Percentiles rank a stretch among this genome's conserved stretches.
Conservation (phyloP, 1,139 yeast genomes). For the Hyphopichia buzzinii region DNA sequence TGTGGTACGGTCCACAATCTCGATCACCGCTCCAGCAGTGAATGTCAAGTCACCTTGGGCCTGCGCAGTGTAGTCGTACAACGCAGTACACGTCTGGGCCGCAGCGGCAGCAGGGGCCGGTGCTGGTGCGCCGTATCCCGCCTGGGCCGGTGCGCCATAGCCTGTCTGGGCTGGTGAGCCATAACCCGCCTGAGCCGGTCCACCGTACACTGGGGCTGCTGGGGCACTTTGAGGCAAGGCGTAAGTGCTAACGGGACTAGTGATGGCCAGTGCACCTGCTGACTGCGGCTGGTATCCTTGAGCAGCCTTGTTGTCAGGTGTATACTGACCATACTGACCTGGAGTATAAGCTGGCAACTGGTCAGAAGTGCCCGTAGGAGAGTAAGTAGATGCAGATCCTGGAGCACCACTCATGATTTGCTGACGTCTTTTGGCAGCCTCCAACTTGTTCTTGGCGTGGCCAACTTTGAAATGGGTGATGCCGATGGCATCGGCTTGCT, state of each 20-base stretch:
- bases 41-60: conserved; percentile 88
- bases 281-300: conserved; percentile 8
- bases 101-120: conserved; percentile 37
- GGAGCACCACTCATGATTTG: conserved; percentile 43
- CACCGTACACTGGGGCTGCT: conserved; percentile 15
- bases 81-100: conserved; percentile 65
- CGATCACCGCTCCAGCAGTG: conserved; percentile 84
- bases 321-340: conserved; percentile 12
- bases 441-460: conserved; percentile 80
- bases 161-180: conserved; percentile 8
- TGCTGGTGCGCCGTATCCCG: conserved; percentile 14
- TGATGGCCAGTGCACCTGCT: conserved; percentile 9
- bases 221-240: conserved; percentile 5
- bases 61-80: conserved; percentile 77
- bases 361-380: conserved; percentile 22
- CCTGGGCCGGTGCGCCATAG: conserved; percentile 14
- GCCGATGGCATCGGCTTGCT: conserved; percentile 79
- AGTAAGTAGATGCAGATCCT: conserved; percentile 28
- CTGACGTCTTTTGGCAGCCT: conserved; percentile 74
- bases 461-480: conserved; percentile 89
- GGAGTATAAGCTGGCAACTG: conserved; percentile 32
- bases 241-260: conserved; percentile 3
- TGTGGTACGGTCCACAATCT: conserved; percentile 73
- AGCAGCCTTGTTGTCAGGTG: conserved; percentile 8
- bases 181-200: conserved; percentile 10